These are phyloP conservation scores for Saturnispora sekii DNA, from an alignment of 805 yeast genomes.

Conservation along the genomic window DNA sequence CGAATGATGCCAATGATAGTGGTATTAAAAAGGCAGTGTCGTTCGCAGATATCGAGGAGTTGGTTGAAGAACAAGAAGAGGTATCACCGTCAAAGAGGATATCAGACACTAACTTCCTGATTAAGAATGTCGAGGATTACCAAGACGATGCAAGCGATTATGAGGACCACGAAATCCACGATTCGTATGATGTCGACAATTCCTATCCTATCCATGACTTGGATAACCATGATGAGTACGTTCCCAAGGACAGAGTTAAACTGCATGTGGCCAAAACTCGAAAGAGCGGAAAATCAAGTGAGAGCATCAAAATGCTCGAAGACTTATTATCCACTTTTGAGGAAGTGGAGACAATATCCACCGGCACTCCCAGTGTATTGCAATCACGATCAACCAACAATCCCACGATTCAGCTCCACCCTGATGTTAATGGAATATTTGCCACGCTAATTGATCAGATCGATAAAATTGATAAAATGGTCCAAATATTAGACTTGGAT, in stretches of 20 bases:
- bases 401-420: not conserved
- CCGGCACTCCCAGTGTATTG: too few species aligned
- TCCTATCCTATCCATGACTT: not conserved
- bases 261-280: not conserved
- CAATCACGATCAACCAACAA: too few species aligned
- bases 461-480: not conserved
- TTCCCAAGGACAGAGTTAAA: not conserved
- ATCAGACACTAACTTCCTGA: constrained; percentile 23
- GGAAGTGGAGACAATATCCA: not conserved
- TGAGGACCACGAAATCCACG: constrained; percentile 2
- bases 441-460: not conserved
- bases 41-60: constrained; percentile 17
- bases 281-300: not conserved
- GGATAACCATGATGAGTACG: not conserved
- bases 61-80: constrained; percentile 1
- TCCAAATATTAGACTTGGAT: not conserved
- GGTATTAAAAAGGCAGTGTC: constrained; percentile 21
- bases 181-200: not conserved
- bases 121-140: constrained; percentile 27
- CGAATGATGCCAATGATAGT: not conserved
- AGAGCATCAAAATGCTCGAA: not conserved
- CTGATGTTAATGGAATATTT: not conserved
- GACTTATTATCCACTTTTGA: not conserved
- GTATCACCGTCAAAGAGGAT: constrained; percentile 21
- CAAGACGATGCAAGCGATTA: constrained; percentile 7